phyloP scores from a whole-genome alignment of 495 filamentous ascomycete genomes.

The Corynascus novoguineensis region DNA sequence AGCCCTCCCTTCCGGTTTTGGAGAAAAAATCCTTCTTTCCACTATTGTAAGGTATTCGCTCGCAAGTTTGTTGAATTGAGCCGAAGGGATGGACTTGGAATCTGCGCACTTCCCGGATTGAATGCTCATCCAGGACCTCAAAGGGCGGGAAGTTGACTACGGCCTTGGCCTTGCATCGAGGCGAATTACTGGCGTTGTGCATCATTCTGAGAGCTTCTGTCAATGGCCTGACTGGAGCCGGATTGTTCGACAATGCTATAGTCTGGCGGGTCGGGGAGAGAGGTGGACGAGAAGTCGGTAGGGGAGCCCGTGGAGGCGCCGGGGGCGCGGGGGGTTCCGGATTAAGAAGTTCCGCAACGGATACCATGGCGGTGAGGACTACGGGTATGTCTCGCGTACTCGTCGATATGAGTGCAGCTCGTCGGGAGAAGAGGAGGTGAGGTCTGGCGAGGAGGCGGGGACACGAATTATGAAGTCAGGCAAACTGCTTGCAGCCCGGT shows the following conservation, averaged over 20 bases:
- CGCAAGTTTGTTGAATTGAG: conserved; percentile 59
- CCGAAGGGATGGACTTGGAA: conserved; percentile 65
- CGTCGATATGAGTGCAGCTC: conserved; percentile 16
- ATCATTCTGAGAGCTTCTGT: conserved; percentile 37
- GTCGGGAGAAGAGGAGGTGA: conserved; percentile 20
- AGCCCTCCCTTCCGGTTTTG: conserved; percentile 78
- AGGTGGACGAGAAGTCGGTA: conserved; percentile 16
- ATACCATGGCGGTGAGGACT: conserved; percentile 42
- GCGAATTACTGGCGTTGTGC: conserved; percentile 57
- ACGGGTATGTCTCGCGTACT: conserved; percentile 23
- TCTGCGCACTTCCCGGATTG: conserved; percentile 49
- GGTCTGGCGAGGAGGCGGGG: conserved; percentile 19
- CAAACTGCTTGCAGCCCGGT: conserved; percentile 31
- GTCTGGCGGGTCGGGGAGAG: conserved; percentile 26
- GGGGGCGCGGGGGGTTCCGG: too few species aligned
- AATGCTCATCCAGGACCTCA: conserved; percentile 53
- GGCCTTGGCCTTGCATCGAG: conserved; percentile 54
- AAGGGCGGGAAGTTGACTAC: conserved; percentile 61
- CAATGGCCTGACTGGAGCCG: conserved; percentile 25
- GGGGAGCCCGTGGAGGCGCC: conserved; percentile 30
- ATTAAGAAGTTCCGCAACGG: conserved; percentile 58
- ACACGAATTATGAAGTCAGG: conserved; percentile 30
- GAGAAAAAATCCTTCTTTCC: conserved; percentile 82
- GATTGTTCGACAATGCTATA: conserved; percentile 25
- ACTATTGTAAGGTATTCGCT: conserved; percentile 88